phyloP scores from a whole-genome alignment of 2,329 filamentous ascomycete species.

The Tolypocladium ophioglossoides region DNA sequence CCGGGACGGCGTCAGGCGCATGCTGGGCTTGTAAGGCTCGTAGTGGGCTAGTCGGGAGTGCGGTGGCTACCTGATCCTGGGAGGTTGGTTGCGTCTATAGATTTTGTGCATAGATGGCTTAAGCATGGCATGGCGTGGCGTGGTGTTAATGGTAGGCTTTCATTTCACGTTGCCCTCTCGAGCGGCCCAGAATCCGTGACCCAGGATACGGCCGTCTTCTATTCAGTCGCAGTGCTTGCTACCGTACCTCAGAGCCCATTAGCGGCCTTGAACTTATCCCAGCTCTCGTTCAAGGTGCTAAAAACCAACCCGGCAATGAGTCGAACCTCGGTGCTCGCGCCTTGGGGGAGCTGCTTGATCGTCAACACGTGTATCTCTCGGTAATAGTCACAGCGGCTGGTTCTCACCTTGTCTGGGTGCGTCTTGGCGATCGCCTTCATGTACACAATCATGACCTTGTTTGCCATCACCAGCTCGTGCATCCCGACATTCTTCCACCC shows the following conservation, averaged over 20 bases:
- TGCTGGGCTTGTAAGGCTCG: conserved; percentile 53
- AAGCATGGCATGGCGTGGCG: conserved; percentile 13
- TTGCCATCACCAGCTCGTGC: conserved; percentile 83
- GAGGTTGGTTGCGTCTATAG: not conserved
- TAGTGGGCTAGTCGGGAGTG: not conserved
- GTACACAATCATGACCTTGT: conserved; percentile 93
- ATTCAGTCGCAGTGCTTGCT: not conserved
- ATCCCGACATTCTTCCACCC: conserved; percentile 97
- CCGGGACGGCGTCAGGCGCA: conserved; percentile 67
- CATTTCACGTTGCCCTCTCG: too few relatives aligned
- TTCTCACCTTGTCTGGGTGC: conserved; percentile 90
- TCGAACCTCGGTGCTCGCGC: conserved; percentile 52
- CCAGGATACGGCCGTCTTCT: not conserved
- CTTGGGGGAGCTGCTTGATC: conserved; percentile 44
- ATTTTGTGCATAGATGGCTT: not conserved
- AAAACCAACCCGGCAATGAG: conserved; percentile 59
- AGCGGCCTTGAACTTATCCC: conserved; percentile 63
- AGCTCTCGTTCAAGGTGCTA: conserved; percentile 59
- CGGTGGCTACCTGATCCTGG: not conserved
- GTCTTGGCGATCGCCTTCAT: conserved; percentile 99
- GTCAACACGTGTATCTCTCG: conserved; percentile 4
- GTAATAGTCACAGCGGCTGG: not conserved
- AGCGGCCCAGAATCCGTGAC: not conserved
- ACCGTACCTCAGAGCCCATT: conserved; percentile 42
- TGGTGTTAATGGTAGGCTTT: conserved; percentile 8